Evolutionary conservation across 768 basidiomycete genomes (phyloP).

Genomic region (Holtermannia corniformis): DNA sequence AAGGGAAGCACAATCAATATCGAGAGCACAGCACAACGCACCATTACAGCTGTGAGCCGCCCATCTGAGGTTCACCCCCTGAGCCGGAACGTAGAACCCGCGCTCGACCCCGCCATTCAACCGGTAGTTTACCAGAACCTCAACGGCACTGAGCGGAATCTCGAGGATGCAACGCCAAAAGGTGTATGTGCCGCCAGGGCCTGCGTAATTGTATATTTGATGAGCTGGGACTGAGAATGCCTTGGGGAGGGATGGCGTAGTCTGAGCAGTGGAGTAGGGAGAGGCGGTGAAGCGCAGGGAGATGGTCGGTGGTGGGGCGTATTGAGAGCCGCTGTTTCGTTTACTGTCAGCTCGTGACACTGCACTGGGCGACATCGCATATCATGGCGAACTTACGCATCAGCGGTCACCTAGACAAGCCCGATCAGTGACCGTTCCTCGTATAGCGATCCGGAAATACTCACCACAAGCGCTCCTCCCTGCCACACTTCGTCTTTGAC

Average conservation of each 20-base stretch:
- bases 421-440: constrained; percentile 25
- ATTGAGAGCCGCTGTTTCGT: constrained; percentile 17
- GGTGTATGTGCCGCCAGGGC: constrained; percentile 58
- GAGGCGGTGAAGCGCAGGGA: constrained; percentile 25
- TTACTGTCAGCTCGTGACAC: not conserved
- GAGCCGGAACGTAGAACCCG: constrained; percentile 73
- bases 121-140: constrained; percentile 70
- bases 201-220: constrained; percentile 26
- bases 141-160: constrained; percentile 59
- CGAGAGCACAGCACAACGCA: constrained; percentile 18
- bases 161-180: constrained; percentile 91
- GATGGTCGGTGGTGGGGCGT: constrained; percentile 21
- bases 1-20: constrained; percentile 11
- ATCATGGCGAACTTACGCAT: constrained; percentile 8
- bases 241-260: constrained; percentile 5
- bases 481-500: constrained; percentile 73
- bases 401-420: constrained; percentile 15
- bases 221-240: constrained; percentile 8
- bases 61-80: constrained; percentile 77
- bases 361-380: not conserved
- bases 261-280: constrained; percentile 16
- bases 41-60: constrained; percentile 55
- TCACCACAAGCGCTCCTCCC: constrained; percentile 75
- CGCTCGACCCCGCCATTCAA: constrained; percentile 70
- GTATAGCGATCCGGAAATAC: constrained; percentile 56